Base-by-base conservation (phyloP, 192 early-diverging fungal species). In the Entomortierella lignicola region DNA sequence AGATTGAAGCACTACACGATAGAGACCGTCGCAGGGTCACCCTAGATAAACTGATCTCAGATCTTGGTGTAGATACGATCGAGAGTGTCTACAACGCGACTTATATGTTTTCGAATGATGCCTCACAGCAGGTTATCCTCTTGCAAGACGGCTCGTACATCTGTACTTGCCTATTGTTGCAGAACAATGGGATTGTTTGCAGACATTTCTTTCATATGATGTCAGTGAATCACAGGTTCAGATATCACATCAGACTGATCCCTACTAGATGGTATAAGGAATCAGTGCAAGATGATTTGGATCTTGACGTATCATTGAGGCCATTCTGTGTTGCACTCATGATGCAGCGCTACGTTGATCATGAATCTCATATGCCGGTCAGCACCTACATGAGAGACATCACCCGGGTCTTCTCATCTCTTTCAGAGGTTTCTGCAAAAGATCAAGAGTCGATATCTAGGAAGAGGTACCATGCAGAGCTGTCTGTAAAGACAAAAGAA, bases 231-330 rank as follows among this genome's bases (percentile, higher is more conserved):
- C 41, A 2, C 10, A 26, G 23, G 23, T 42, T 20, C 13, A 43
- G 34, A 30, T 61, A 61, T 23, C 59, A 61, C 42, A 61, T 61
- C 42, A 43, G 41, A 5, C 59, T 61, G 2, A 44, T 61, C 43
- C 37, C 37, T 6, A 26, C 2, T 4, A 8, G 37, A 47, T 61
- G 59, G 59, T 44, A 5, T 37, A 31, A 37, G 23, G 55, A 57
- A 12, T 20, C 52, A 27, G 10, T 54, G 52, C 23, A 54, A 15
- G 52, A 54, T 30, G 15, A 10, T 2, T 4, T 25, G 2, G 52
- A 26, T 37, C 34, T 37, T 37, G 34, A 37, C 34, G 34, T 37
- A 4, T 37, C 34, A 10, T 7, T 37, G 10, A 37, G 10, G 34
- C 34, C 34, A 10, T 37, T 37, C 4, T 37, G 34, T 37, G 34